Evolutionary conservation across 345 rosid species (phyloP).

Genomic region (Brassica juncea): DNA sequence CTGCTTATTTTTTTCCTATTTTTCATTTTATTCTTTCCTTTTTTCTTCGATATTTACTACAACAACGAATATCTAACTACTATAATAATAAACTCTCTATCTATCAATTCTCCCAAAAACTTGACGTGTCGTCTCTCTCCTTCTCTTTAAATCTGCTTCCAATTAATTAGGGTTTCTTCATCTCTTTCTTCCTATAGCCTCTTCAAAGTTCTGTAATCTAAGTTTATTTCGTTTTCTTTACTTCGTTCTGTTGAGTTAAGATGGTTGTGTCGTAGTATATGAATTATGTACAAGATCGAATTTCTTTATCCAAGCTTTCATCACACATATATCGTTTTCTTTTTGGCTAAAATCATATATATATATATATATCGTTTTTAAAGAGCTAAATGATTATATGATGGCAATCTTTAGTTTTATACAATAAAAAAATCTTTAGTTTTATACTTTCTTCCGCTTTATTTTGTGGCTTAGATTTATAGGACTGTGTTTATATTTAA

Average conservation of each 20-base stretch:
- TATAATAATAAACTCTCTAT: conserved; percentile 32
- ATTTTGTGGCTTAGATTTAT: background rate
- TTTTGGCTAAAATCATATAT: background rate
- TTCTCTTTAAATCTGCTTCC: background rate
- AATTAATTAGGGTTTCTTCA: conserved; percentile 18
- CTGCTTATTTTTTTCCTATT: background rate
- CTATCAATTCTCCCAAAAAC: background rate
- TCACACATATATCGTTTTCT: background rate
- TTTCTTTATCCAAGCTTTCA: background rate
- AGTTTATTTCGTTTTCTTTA: background rate
- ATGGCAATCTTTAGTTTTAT: background rate
- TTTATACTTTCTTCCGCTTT: background rate
- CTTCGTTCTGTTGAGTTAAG: background rate
- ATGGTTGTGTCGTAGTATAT: background rate
- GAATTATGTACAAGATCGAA: background rate
- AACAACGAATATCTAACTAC: conserved; percentile 33
- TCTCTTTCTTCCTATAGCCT: background rate
- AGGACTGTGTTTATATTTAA: background rate
- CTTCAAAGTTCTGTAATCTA: background rate
- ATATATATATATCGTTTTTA: background rate
- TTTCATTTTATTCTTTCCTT: background rate
- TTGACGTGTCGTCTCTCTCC: background rate
- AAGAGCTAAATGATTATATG: background rate
- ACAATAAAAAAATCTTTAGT: background rate
- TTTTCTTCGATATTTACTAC: background rate